Evolutionary conservation across 805 yeast genomes (phyloP), one percentile per base, ranked within the genome.

Genomic region (Candida tallmaniae): DNA sequence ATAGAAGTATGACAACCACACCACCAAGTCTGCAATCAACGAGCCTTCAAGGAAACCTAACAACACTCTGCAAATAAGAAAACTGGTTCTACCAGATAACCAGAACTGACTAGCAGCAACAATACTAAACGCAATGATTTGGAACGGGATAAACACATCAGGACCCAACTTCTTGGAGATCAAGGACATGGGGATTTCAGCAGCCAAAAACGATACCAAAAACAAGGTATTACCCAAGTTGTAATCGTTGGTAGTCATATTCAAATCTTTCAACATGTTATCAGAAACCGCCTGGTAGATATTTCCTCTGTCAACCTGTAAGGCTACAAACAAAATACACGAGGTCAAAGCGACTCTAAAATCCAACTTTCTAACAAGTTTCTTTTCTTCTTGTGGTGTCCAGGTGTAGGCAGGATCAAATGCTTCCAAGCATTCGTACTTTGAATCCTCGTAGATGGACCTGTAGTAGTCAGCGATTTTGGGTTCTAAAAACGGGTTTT

Each of bases 1-100:
- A 58, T 75, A 81, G 55, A 79, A 80, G 54, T 78, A 80, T 0
- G 82, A 72, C 52, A 80, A 58, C 75, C 80, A 80, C 30, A 79
- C 54, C 34, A 74, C 68, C 24, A 74, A 55, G 44, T 78, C 85
- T 18, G 83, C 80, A 34, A 56, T 51, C 30, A 51, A 49, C 1
- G 62, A 60, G 32, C 62, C 60, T 38, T 58, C 60, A 30, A 54
- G 36, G 24, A 48, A 39, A 2, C 62, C 64, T 18, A 56, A 45
- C 10, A 58, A 43, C 6, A 49, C 58, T 30, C 64, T 40, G 17
- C 54, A 45, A 29, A 48, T 42, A 29, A 48, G 45, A 31, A 54
- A 58, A 2, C 56, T 47, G 2, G 52, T 38, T 29, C 40, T 54
- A 27, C 47, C 45, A 8, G 29, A 37, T 32, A 58, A 37, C 18